phyloP scores from a whole-genome alignment of 805 yeast genomes.

The Cyberlindnera suaveolens region DNA sequence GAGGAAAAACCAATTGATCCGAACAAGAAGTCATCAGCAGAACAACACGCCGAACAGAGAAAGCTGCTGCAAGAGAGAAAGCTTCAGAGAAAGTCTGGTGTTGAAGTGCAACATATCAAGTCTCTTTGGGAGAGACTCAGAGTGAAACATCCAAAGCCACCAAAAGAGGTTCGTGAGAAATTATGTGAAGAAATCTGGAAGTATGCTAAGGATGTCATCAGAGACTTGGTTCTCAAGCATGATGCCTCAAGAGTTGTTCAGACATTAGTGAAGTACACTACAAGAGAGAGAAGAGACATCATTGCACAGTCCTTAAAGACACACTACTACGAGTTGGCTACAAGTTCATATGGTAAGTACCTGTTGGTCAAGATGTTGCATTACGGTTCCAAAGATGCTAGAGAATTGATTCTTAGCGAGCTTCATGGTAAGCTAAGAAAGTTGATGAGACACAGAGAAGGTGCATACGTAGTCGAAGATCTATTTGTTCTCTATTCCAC shows the following conservation, averaged over 20 bases:
- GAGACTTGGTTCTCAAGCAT: slow-evolving; percentile 87
- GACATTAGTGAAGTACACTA: slow-evolving; percentile 81
- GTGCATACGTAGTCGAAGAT: slow-evolving; percentile 97
- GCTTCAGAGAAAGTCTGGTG: slow-evolving; percentile 80
- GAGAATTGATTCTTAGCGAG: slow-evolving; percentile 72
- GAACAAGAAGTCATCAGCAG: slow-evolving; percentile 46
- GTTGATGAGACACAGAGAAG: slow-evolving; percentile 94
- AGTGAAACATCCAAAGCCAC: slow-evolving; percentile 75
- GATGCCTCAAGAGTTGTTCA: slow-evolving; percentile 96
- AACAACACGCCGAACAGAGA: slow-evolving; percentile 79
- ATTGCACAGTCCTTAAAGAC: slow-evolving; percentile 69
- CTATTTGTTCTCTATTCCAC: slow-evolving; percentile 79
- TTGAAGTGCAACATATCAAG: slow-evolving; percentile 78
- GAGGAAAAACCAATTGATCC: slow-evolving; percentile 25
- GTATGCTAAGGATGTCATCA: slow-evolving; percentile 65
- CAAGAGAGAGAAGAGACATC: slow-evolving; percentile 69
- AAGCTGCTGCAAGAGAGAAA: slow-evolving; percentile 76
- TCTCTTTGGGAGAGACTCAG: slow-evolving; percentile 86
- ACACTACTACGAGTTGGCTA: slow-evolving; percentile 73
- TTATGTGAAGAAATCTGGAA: slow-evolving; percentile 83
- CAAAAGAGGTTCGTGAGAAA: slow-evolving; percentile 69
- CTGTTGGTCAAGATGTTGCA: slow-evolving; percentile 81
- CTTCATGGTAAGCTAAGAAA: slow-evolving; percentile 87
- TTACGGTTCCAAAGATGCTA: slow-evolving; percentile 80
- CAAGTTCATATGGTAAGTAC: slow-evolving; percentile 91